A percentile compares a stretch with the other conserved stretches of the same genome.
Evolutionary conservation across 2,329 filamentous ascomycete genomes (phyloP).

Genomic region (Epichloe uncinata): DNA sequence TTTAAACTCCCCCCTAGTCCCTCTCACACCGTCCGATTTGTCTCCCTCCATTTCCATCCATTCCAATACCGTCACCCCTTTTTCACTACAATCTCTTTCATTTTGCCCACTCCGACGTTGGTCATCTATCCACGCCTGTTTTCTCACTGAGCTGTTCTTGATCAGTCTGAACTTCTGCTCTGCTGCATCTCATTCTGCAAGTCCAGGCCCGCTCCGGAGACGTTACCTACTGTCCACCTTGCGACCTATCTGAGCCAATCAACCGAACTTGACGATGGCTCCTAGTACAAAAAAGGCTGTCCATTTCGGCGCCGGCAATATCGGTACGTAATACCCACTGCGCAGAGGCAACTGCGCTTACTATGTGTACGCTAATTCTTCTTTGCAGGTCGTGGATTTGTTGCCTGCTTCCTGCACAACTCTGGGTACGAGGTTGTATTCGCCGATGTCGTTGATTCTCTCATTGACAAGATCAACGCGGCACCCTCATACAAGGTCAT

Average conservation of each 20-base stretch:
- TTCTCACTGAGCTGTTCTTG: background rate
- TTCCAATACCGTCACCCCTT: background rate
- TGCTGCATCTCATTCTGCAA: background rate
- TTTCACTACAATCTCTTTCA: no score
- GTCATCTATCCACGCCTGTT: background rate
- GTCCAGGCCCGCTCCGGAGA: background rate
- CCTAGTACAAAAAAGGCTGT: slow-evolving; percentile 50
- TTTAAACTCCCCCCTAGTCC: slow-evolving; percentile 1
- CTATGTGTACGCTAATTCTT: background rate
- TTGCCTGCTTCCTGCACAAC: slow-evolving; percentile 85
- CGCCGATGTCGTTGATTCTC: slow-evolving; percentile 75
- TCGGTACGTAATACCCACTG: slow-evolving; percentile 37
- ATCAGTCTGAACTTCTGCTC: no score
- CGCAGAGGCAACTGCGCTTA: background rate
- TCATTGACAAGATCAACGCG: slow-evolving; percentile 69
- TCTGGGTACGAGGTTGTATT: slow-evolving; percentile 95
- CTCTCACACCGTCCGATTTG: background rate
- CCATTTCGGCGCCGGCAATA: slow-evolving; percentile 79
- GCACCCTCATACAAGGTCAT: slow-evolving; percentile 77
- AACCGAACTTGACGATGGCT: slow-evolving; percentile 24
- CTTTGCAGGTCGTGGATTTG: slow-evolving; percentile 54
- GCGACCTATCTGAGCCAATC: background rate
- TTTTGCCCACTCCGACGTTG: background rate
- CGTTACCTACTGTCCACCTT: background rate
- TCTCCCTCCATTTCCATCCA: background rate